A percentile compares a stretch with the other conserved stretches of the same genome.
Conservation (phyloP, 768 basidiomycete genomes). For the Boletus rubescentipes region DNA sequence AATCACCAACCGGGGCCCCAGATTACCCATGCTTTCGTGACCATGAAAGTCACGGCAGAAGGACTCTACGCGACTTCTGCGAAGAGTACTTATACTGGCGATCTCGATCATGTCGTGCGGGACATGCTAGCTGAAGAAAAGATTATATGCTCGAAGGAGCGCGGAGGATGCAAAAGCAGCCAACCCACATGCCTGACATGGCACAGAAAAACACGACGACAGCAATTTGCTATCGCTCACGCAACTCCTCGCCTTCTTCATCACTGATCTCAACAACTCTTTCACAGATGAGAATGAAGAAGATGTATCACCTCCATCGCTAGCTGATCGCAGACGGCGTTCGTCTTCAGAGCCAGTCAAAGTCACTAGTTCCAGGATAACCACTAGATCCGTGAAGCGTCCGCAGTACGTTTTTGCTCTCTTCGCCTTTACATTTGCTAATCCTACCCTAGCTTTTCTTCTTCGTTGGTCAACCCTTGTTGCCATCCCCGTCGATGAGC, state of each 20-base stretch:
- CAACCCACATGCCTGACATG: not conserved
- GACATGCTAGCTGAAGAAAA: slow-evolving; percentile 22
- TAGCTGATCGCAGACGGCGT: slow-evolving; percentile 17
- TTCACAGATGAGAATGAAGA: slow-evolving; percentile 16
- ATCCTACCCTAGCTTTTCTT: not conserved
- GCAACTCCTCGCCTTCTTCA: slow-evolving; percentile 3
- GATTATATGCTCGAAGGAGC: not conserved
- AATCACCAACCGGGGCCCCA: not conserved
- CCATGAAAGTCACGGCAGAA: slow-evolving; percentile 29
- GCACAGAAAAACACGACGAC: not conserved
- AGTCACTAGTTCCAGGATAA: not conserved
- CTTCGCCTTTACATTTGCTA: not conserved
- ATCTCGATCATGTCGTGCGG: slow-evolving; percentile 32
- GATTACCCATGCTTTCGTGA: slow-evolving; percentile 24
- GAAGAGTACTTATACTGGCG: slow-evolving; percentile 29
- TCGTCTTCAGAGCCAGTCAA: not conserved
- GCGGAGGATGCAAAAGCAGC: not conserved
- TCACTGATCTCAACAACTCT: slow-evolving; percentile 7
- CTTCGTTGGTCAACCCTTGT: not conserved
- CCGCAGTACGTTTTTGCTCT: not conserved
- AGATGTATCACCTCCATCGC: slow-evolving; percentile 7
- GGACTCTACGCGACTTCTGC: slow-evolving; percentile 27
- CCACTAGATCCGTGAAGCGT: not conserved
- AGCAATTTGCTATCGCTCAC: slow-evolving; percentile 2
- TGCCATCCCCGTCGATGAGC: not conserved